These are phyloP conservation scores for Fusarium pseudograminearum DNA, from an alignment of 2,329 filamentous ascomycete genomes.

Conservation along the genomic window DNA sequence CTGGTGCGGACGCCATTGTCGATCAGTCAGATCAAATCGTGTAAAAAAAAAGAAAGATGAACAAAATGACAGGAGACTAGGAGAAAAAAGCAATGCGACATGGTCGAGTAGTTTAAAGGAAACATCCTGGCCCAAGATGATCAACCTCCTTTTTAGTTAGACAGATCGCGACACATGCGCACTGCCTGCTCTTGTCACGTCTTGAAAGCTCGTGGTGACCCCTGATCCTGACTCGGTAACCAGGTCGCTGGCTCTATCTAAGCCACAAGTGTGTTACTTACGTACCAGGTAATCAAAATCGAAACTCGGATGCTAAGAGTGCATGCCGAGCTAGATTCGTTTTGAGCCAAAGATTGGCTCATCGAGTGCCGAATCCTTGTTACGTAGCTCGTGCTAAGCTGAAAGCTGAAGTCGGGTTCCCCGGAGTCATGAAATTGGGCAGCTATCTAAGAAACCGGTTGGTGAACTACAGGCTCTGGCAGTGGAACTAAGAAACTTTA, in stretches of 20 bases:
- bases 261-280: background rate
- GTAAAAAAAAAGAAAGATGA: background rate
- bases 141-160: slow-evolving; percentile 17
- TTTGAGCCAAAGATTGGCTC: background rate
- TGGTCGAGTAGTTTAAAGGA: background rate
- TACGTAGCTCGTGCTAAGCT: background rate
- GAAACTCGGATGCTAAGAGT: background rate
- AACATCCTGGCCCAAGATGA: slow-evolving; percentile 1
- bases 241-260: background rate
- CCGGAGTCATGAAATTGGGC: background rate
- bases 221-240: background rate
- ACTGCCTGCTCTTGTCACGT: background rate
- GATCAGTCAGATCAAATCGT: background rate
- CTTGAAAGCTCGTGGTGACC: background rate
- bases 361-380: background rate
- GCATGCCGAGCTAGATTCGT: no score
- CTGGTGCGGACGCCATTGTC: slow-evolving; percentile 19
- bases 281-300: background rate
- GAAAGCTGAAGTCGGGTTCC: background rate
- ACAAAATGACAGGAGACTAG: background rate
- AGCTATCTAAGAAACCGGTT: background rate
- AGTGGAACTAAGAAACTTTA: background rate
- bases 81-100: slow-evolving; percentile 20
- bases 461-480: background rate
- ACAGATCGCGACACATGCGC: background rate